phyloP scores from a whole-genome alignment of 257 asterid species.

The Rauvolfia tetraphylla region DNA sequence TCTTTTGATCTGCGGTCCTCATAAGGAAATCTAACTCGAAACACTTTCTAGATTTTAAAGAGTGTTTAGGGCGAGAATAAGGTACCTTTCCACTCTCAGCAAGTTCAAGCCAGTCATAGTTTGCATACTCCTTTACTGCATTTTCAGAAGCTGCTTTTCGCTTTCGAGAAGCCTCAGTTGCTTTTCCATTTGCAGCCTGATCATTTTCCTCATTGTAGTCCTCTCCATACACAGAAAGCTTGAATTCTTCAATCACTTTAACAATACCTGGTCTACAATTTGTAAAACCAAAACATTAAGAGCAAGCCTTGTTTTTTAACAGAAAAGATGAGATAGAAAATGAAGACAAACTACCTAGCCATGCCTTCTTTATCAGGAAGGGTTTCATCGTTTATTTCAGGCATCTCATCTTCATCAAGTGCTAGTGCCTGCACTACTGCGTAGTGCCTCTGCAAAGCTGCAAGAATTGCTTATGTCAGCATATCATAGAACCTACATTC shows the following conservation, averaged over 20 bases:
- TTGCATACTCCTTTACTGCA: constrained; percentile 57
- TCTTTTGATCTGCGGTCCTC: not conserved
- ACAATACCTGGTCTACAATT: constrained; percentile 71
- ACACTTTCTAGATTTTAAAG: not conserved
- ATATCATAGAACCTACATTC: not conserved
- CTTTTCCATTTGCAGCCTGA: constrained; percentile 32
- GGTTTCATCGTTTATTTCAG: constrained; percentile 87
- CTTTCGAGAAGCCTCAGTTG: constrained; percentile 57
- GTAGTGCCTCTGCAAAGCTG: constrained; percentile 96
- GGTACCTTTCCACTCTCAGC: constrained; percentile 84
- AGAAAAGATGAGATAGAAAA: not conserved
- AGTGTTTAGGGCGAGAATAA: not conserved
- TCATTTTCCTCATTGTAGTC: constrained; percentile 55
- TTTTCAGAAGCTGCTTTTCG: constrained; percentile 67
- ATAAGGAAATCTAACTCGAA: not conserved
- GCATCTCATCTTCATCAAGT: constrained; percentile 93
- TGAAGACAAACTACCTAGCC: constrained; percentile 46
- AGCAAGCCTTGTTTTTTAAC: not conserved
- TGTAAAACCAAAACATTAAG: not conserved
- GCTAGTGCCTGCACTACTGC: constrained; percentile 95
- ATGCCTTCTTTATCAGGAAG: constrained; percentile 98
- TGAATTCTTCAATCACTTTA: constrained; percentile 82
- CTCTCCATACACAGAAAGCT: constrained; percentile 76
- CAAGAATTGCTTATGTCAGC: constrained; percentile 19
- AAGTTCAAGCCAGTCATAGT: constrained; percentile 72